phyloP scores from a whole-genome alignment of 2,329 filamentous ascomycete genomes.

The Cordyceps militaris region DNA sequence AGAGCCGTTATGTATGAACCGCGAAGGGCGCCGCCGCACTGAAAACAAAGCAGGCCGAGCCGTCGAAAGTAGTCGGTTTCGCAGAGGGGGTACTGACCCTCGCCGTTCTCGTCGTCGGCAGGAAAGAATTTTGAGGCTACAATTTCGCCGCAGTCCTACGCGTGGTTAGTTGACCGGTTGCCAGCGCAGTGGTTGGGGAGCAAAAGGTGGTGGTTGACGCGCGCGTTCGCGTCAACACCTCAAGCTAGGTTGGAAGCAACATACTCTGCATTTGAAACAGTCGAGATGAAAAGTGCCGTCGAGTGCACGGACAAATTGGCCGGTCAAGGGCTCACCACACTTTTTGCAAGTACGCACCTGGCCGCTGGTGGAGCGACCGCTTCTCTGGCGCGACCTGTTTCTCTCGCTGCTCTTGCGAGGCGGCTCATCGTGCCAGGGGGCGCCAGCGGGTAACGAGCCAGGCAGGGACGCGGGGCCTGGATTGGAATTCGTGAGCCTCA shows the following conservation, averaged over 20 bases:
- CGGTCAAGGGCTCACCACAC: conserved; percentile 79
- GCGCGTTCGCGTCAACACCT: background rate
- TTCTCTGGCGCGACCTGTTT: conserved; percentile 48
- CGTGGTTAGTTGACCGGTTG: conserved; percentile 6
- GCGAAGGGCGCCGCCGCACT: conserved; percentile 85
- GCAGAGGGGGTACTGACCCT: conserved; percentile 86
- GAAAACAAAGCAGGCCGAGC: conserved; percentile 81
- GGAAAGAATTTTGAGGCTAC: conserved; percentile 99
- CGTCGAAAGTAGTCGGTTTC: conserved; percentile 97
- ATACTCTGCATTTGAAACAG: conserved; percentile 94
- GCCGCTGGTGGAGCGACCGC: conserved; percentile 50
- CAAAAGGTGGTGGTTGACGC: background rate
- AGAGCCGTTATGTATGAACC: conserved; percentile 97
- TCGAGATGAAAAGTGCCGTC: conserved; percentile 94
- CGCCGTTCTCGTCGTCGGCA: conserved; percentile 80
- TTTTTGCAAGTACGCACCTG: conserved; percentile 70
- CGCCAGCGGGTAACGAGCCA: conserved; percentile 9
- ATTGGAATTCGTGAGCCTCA: conserved; percentile 29
- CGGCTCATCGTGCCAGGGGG: conserved; percentile 36
- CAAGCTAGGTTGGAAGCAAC: conserved; percentile 25
- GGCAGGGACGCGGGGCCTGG: conserved; percentile 24
- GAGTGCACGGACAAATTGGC: conserved; percentile 91
- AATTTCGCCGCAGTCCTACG: conserved; percentile 82
- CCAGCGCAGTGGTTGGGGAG: background rate
- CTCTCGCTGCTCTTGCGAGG: conserved; percentile 47